These are phyloP conservation scores for Drechslera avenae DNA, from an alignment of 2,329 filamentous ascomycete genomes.

Conservation along the genomic window DNA sequence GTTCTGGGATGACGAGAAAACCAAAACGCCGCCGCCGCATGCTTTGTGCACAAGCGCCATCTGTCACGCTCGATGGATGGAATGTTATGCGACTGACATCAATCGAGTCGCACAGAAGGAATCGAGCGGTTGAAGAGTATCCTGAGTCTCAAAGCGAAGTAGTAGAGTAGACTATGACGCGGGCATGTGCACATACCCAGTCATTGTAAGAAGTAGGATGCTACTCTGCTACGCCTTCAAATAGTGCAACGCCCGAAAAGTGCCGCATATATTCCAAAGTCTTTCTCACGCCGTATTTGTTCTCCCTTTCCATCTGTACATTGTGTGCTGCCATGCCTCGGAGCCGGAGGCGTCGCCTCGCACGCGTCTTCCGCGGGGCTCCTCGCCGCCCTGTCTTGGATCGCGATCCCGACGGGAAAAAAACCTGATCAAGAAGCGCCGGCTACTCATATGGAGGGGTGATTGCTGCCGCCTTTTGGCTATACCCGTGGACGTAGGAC, in stretches of 20 bases:
- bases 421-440: constrained; percentile 5
- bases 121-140: no score
- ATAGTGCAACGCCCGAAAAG: not conserved
- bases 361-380: not conserved
- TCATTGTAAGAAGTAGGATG: not conserved
- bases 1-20: no score
- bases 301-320: not conserved
- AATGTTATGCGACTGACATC: no score
- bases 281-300: not conserved
- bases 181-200: not conserved
- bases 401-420: constrained; percentile 7
- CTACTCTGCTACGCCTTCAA: not conserved
- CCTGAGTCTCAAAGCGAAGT: no score
- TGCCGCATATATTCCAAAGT: not conserved
- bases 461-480: not conserved
- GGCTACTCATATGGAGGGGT: not conserved
- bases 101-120: no score
- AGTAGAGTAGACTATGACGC: not conserved
- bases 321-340: not conserved
- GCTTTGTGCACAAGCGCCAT: no score
- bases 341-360: not conserved
- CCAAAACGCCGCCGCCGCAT: no score
- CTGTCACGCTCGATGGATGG: no score
- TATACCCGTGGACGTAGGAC: not conserved
- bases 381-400: not conserved